Evolutionary conservation across 768 basidiomycete species (phyloP).

Genomic region (Krasilnikovozyma curviuscula): DNA sequence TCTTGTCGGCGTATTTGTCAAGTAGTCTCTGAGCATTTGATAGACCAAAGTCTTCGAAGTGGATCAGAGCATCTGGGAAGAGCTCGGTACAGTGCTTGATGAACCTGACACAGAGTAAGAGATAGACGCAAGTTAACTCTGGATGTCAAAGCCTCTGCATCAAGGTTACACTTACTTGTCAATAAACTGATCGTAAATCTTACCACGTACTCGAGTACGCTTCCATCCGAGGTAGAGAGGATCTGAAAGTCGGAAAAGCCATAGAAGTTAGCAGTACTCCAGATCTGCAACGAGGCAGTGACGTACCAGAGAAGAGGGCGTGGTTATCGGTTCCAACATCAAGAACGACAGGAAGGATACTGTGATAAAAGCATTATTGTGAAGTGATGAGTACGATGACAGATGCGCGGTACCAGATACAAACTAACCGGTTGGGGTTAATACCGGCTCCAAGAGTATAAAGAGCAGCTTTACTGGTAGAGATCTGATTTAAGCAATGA

Average conservation of each 20-base stretch:
- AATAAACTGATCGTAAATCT: constrained; percentile 13
- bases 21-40: constrained; percentile 26
- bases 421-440: constrained; percentile 19
- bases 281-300: too few relatives aligned
- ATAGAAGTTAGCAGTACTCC: too few relatives aligned
- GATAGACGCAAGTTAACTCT: not conserved
- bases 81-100: constrained; percentile 25
- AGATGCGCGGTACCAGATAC: not conserved
- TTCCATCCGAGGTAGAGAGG: constrained; percentile 22
- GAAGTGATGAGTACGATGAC: not conserved
- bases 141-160: not conserved
- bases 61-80: constrained; percentile 13
- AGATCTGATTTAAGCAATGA: constrained; percentile 33
- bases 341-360: constrained; percentile 11
- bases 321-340: constrained; percentile 28
- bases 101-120: constrained; percentile 8
- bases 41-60: constrained; percentile 28
- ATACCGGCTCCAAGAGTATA: constrained; percentile 31
- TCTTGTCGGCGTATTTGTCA: constrained; percentile 27
- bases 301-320: constrained; percentile 22
- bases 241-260: too few relatives aligned
- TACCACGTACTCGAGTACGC: constrained; percentile 10
- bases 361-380: too few relatives aligned
- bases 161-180: constrained; percentile 7
- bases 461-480: constrained; percentile 56